Evolutionary conservation across 78 protist genomes (phyloP), one percentile per base, ranked within the genome.

Genomic region (Monosiga brevicollis): DNA sequence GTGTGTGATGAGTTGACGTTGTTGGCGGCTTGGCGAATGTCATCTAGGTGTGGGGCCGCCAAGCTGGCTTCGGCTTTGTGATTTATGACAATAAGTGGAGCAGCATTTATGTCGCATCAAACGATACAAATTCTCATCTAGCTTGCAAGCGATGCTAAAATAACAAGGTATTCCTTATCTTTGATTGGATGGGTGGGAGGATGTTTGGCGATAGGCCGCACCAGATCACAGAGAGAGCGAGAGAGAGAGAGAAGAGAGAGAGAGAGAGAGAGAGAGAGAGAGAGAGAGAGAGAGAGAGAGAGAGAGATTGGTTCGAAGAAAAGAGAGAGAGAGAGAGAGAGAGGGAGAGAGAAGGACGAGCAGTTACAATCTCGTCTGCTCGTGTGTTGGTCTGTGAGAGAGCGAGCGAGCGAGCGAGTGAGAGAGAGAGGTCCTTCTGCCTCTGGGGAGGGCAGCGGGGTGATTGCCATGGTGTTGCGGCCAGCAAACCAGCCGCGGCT

Each of bases 71-170:
- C 3, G 36, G 11, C 76, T 55, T 41, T 38, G 25, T 15, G 22
- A 0, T 34, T 23, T 74, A 83, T 0, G 0, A 0, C 54, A 2
- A 25, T 29, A 88, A 38, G 83, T 91, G 86, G 22, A 82, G 40
- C 75, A 74, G 62, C 36, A 88, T 70, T 89, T 87, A 91, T 22
- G 82, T 79, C 85, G n/a, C n/a, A n/a, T 87, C 90, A 11, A 91
- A 81, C 34, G 62, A 76, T 0, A 37, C 62, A 10, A 41, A 55
- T 32, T 74, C 88, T 29, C 95, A 91, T 35, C 71, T 55, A 55
- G 71, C 11, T 55, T 23, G 71, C 11, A 23, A 55, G 11, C 11
- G 11, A 11, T 11, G 22, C 71, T 23, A 55, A 55, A 22, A 23
- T 11, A 55, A 22, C 22, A 22, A 55, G 71, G 22, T 55, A 55